Percentiles rank a stretch among this genome's conserved stretches.
These are phyloP conservation scores for Kodamaea plutei DNA, from an alignment of 1,139 yeast species.

Conservation along the genomic window DNA sequence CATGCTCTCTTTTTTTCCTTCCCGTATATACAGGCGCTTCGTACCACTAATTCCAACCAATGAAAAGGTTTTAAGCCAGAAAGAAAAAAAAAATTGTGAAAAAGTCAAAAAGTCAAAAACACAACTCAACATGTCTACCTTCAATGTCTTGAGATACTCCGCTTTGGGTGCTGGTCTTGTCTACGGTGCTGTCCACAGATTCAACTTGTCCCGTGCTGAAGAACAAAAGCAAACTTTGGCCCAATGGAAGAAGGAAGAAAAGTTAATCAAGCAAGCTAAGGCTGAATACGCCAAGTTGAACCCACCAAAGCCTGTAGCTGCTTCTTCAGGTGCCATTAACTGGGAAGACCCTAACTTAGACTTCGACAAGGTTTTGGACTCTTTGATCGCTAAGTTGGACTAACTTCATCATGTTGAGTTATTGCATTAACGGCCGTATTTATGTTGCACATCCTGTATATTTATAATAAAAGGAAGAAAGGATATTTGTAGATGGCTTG, in stretches of 20 bases:
- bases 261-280: slow-evolving; percentile 83
- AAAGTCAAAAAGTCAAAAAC: too few species aligned
- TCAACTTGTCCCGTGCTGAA: slow-evolving; percentile 59
- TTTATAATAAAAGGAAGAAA: slow-evolving; percentile 1
- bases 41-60: too few species aligned
- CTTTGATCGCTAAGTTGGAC: slow-evolving; percentile 42
- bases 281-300: slow-evolving; percentile 76
- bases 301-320: slow-evolving; percentile 37
- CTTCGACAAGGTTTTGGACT: slow-evolving; percentile 52
- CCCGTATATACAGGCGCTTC: slow-evolving; percentile 1
- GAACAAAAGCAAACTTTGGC: slow-evolving; percentile 53
- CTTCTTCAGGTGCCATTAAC: slow-evolving; percentile 49
- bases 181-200: slow-evolving; percentile 87
- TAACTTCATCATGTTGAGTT: slow-evolving; percentile 11
- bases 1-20: slow-evolving; percentile 6
- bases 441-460: neutral
- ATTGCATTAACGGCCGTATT: neutral
- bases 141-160: slow-evolving; percentile 86
- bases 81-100: slow-evolving; percentile 3
- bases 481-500: too few species aligned
- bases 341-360: slow-evolving; percentile 91
- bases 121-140: slow-evolving; percentile 27
- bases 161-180: slow-evolving; percentile 85
- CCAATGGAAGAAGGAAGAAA: slow-evolving; percentile 63
- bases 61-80: too few species aligned